Base-by-base conservation (phyloP, 495 filamentous ascomycete genomes). In the Endocarpon pusillum region DNA sequence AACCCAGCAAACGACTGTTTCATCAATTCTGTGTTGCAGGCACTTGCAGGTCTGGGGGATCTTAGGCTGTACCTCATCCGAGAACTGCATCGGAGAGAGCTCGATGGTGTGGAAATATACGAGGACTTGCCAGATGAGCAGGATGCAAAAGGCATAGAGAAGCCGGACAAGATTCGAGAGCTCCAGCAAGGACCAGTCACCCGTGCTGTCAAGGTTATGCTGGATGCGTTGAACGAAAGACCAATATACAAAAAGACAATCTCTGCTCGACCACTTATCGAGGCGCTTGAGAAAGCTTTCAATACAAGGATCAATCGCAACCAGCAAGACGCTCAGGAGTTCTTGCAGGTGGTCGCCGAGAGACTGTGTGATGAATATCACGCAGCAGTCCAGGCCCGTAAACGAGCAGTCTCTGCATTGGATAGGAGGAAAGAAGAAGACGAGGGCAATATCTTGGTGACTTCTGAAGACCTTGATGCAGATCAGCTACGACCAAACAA, bases 1-100 rank as follows among this genome's bases (percentile, higher is more conserved):
- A 99, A 99, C 46, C 70, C 83, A 3, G 91, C 86, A 38, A 96
- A 96, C 60, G 91, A 99, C 55, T 99, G 89, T 62, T 99, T 96
- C 61, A 94, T 99, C 61, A 99, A 99, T 55, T 94, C 86, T 16
- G 78, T 92, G 16, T 67, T 96, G 21, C 89, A 99, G 57, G 84
- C 82, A 0, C 64, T 99, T 14, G 87, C 91, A n/a, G 89, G 89
- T 1, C 64, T 96, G n/a, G 78, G 76, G 3, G 84, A 96, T 43
- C 65, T 99, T 42, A 77, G 91, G 18, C 53, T 84, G 21, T 96
- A 94, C 48, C 59, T 96, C 36, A 94, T 93, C 43, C 67, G 84
- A 25, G 86, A 92, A 53, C 71, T 75, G 19, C 81, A 92, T 51
- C 71, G 85, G 39, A 73, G 85, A 37, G 67, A 69, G 19, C 61